Evolutionary conservation across 208 protist species (phyloP), one percentile per base, ranked within the genome.

Genomic region (Blechomonas ayalai): DNA sequence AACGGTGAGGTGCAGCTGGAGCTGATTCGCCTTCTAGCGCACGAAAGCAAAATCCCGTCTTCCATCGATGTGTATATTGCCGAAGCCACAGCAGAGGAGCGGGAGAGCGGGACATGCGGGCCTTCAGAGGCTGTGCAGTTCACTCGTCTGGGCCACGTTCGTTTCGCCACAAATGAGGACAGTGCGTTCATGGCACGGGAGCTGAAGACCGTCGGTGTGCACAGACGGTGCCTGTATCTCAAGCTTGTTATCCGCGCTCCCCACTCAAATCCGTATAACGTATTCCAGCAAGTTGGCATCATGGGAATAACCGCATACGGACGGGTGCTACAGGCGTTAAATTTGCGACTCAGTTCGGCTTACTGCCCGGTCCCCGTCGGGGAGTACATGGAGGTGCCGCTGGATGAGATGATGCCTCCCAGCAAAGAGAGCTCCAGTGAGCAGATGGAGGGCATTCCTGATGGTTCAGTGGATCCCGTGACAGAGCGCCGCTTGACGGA

Each of bases 201-300:
- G 66, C 71, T 96, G n/a, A 96, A 96, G 52, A 89, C 83, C 6
- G 70, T 94, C n/a, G 67, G 67, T 28, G 65, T 96, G 12, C 49
- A 49, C 20, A 48, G 58, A 10, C 52, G 40, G 23, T 91, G 82
- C 58, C 65, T 67, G n/a, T 93, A 90, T 52, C 55, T 96, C 13
- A 92, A 90, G 62, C 64, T 96, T 12, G 32, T 90, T 23, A 40
- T 96, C 43, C 73, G 66, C 61, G 69, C 61, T 18, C 82, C 81
- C 15, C 73, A 94, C 62, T 28, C 58, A 19, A 87, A 81, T 33
- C 43, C 65, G 25, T 89, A 83, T 64, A 96, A 96, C 59, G 27
- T 88, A 9, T 96, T 86, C 48, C 55, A 89, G 31, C 85, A 96
- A 44, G 78, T 96, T 3, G 85, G 83, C 22, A 40, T 96, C 13